Conservation (phyloP, 106 monocot genomes). For the Dioscorea zingiberensis region DNA sequence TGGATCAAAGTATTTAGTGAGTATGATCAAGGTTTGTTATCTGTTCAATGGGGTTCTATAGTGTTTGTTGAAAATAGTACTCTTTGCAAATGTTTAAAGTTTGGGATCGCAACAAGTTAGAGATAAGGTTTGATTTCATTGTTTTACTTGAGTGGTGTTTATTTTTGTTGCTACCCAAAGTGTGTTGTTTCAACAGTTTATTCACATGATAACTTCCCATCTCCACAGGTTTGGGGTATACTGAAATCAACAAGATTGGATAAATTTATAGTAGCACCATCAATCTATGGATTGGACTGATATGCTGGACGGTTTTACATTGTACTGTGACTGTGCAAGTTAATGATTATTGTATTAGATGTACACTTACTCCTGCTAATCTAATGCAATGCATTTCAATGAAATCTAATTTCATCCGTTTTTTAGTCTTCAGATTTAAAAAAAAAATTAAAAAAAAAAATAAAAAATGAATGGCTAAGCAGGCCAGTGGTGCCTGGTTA, state of each 20-base stretch:
- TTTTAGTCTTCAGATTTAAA: too few species aligned
- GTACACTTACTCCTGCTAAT: too few species aligned
- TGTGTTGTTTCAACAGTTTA: not conserved
- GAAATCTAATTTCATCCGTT: too few species aligned
- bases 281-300: too few species aligned
- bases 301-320: too few species aligned
- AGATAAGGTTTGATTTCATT: not conserved
- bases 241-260: not conserved
- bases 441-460: too few species aligned
- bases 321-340: too few species aligned
- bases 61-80: not conserved
- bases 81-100: not conserved
- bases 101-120: slow-evolving; percentile 1
- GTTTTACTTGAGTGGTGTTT: not conserved
- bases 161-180: too few species aligned
- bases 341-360: too few species aligned
- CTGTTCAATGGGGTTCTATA: not conserved
- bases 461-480: too few species aligned
- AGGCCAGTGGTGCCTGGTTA: too few species aligned
- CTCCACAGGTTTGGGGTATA: not conserved
- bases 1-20: slow-evolving; percentile 6
- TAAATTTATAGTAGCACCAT: not conserved
- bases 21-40: not conserved
- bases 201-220: not conserved
- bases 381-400: too few species aligned